Conservation (phyloP, 805 yeast species). For the Candida ortonii region DNA sequence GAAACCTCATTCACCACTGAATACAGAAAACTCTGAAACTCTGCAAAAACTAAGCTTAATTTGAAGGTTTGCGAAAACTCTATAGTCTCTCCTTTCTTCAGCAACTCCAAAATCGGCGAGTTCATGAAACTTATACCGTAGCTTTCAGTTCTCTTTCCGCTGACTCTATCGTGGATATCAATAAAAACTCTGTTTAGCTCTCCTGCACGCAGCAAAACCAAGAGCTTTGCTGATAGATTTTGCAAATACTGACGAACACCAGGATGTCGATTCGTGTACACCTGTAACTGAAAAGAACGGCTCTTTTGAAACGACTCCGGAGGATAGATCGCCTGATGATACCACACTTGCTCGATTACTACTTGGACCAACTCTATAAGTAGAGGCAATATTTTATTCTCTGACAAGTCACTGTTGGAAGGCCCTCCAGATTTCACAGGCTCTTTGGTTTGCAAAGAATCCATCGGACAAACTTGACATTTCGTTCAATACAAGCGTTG, state of each 20-base stretch:
- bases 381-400: conserved; percentile 28
- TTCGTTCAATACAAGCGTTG: too few relatives aligned
- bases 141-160: conserved; percentile 13
- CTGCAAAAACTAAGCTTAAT: conserved; percentile 20
- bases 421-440: too few relatives aligned
- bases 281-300: conserved; percentile 41
- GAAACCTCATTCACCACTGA: conserved; percentile 25
- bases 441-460: too few relatives aligned
- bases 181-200: conserved; percentile 24
- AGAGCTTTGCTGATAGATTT: conserved; percentile 28
- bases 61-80: conserved; percentile 14
- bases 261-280: conserved; percentile 47
- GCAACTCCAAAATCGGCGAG: conserved; percentile 25
- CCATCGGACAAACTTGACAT: too few relatives aligned
- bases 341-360: conserved; percentile 54
- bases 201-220: conserved; percentile 21
- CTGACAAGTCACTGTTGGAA: too few relatives aligned
- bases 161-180: conserved; percentile 16
- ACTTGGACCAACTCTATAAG: conserved; percentile 49
- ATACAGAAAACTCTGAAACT: conserved; percentile 25
- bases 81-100: conserved; percentile 9
- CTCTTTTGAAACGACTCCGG: conserved; percentile 42
- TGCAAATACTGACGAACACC: conserved; percentile 38
- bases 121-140: conserved; percentile 31
- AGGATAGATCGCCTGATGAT: conserved; percentile 53